These are phyloP conservation scores for Aspergillus arachidicola DNA, from an alignment of 2,329 filamentous ascomycete genomes.

Conservation along the genomic window DNA sequence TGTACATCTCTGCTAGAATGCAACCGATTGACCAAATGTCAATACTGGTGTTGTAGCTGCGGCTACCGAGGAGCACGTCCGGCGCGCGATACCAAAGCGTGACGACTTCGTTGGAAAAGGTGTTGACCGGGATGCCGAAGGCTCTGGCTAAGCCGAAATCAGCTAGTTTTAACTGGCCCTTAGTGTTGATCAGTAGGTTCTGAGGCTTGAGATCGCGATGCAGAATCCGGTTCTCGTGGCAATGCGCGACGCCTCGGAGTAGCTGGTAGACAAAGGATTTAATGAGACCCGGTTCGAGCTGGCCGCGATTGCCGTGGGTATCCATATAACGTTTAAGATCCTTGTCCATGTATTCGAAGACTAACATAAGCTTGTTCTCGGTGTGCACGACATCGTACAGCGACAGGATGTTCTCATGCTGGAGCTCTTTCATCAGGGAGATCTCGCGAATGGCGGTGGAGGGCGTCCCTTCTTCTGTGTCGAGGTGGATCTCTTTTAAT, in stretches of 20 bases:
- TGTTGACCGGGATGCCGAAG: slow-evolving; percentile 96
- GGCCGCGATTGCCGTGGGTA: slow-evolving; percentile 82
- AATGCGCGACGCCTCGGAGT: slow-evolving; percentile 92
- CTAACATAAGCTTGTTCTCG: slow-evolving; percentile 99
- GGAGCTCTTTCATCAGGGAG: slow-evolving; percentile 98
- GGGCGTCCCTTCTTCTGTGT: slow-evolving; percentile 96
- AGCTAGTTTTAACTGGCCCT: slow-evolving; percentile 86
- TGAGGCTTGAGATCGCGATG: slow-evolving; percentile 96
- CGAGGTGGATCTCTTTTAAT: slow-evolving; percentile 97
- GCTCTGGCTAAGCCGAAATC: slow-evolving; percentile 93
- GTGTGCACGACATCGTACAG: slow-evolving; percentile 99
- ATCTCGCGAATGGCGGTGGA: slow-evolving; percentile 98
- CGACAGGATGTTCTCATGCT: slow-evolving; percentile 97
- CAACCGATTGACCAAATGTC: slow-evolving; percentile 99
- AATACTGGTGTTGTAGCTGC: slow-evolving; percentile 99
- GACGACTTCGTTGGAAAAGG: slow-evolving; percentile 96
- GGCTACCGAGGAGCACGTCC: slow-evolving; percentile 87
- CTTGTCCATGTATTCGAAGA: slow-evolving; percentile 98
- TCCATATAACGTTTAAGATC: slow-evolving; percentile 99
- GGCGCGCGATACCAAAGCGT: slow-evolving; percentile 98
- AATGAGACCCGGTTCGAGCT: slow-evolving; percentile 85
- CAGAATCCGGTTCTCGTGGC: slow-evolving; percentile 93
- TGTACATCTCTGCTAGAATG: slow-evolving; percentile 99
- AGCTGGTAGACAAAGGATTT: slow-evolving; percentile 99
- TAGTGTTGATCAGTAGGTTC: slow-evolving; percentile 91